A percentile compares a stretch with the other conserved stretches of the same genome.
Conservation (phyloP, 345 rosid genomes). For the Turnera subulata region DNA sequence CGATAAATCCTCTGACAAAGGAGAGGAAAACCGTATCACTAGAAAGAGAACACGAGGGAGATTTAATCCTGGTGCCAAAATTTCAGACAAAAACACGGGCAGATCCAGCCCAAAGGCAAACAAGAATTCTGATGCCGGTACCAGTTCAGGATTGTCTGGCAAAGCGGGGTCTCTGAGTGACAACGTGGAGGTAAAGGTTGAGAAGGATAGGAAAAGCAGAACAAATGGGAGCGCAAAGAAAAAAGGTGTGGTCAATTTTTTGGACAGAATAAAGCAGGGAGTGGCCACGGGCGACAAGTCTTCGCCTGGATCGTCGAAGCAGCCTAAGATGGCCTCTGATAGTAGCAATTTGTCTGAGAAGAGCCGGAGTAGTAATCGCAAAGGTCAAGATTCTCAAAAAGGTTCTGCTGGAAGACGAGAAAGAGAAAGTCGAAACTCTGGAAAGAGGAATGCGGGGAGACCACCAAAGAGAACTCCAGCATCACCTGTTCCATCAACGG, state of each 20-base stretch:
- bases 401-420: not conserved
- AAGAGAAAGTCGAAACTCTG: not conserved
- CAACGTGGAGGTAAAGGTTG: conserved; percentile 20
- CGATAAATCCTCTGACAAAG: not conserved
- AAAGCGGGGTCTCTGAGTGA: conserved; percentile 27
- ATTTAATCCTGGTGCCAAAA: conserved; percentile 48
- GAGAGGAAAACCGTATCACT: conserved; percentile 25
- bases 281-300: conserved; percentile 18
- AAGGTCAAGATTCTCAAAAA: not conserved
- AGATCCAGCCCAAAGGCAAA: not conserved
- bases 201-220: conserved; percentile 27
- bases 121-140: conserved; percentile 23
- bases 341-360: not conserved
- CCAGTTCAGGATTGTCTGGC: not conserved
- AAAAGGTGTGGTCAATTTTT: conserved; percentile 63
- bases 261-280: conserved; percentile 59
- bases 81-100: conserved; percentile 42
- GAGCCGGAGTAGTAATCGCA: not conserved
- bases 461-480: not conserved
- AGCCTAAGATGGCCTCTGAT: not conserved
- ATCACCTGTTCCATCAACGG: not conserved
- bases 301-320: not conserved
- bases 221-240: conserved; percentile 44
- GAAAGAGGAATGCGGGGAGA: not conserved
- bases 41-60: conserved; percentile 42